Evolutionary conservation across 1,284 basidiomycete genomes (phyloP), one percentile per base, ranked within the genome.

Genomic region (Puccinia triticina): DNA sequence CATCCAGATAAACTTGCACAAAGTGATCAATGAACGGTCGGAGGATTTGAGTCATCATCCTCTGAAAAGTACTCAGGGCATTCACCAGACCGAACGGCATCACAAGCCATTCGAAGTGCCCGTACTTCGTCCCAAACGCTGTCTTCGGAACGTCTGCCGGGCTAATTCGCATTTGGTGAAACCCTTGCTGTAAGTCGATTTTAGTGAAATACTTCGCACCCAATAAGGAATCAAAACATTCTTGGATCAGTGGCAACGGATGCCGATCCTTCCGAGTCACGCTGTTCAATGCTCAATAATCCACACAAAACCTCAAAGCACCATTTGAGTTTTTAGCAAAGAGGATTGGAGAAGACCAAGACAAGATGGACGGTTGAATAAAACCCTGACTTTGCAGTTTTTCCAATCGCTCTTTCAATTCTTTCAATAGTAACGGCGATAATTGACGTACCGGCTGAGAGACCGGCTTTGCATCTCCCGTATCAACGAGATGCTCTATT

Each of bases 211-310:
- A n/a, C n/a, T n/a, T n/a, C n/a, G n/a, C n/a, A n/a, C n/a, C n/a
- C n/a, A n/a, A n/a, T n/a, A n/a, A n/a, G n/a, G n/a, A n/a, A 46
- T 53, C 50, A 55, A 75, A 57, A 75, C 16, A 57, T 4, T 57
- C 26, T 8, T 53, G 50, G 21, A 75, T 75, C 23, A 43, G 34
- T 1, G 73, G 73, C 16, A 74, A n/a, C 23, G 72, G 72, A 57
- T 74, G 50, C 3, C 46, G 26, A n/a, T 55, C 34, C 55, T 74
- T 74, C 46, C 40, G 37, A 1, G 34, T 67, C 12, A 46, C 64
- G 1, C 14, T 4, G 26, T 67, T 67, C 10, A 67, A 34, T n/a
- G 34, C 40, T 7, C 34, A 21, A 26, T 67, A 67, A n/a, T 67
- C 64, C 5, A 67, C 34, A 67, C 34, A 67, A 14, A 67, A 48